phyloP scores from a whole-genome alignment of 1,139 yeast genomes.

The Eremothecium sinecaudum region DNA sequence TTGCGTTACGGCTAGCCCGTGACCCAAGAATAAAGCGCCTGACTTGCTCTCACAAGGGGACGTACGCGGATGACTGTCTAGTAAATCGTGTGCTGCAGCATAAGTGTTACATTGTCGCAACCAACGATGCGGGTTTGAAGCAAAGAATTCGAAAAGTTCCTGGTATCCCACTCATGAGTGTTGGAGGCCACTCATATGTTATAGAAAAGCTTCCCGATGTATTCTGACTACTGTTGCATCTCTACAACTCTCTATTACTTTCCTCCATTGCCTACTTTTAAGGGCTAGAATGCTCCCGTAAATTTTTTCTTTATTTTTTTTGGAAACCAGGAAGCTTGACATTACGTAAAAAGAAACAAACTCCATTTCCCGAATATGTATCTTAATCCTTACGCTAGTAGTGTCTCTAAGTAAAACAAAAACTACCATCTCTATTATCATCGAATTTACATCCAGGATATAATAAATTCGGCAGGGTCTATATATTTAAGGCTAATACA shows the following conservation, averaged over 20 bases:
- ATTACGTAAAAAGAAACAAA: no score
- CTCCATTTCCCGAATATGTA: no score
- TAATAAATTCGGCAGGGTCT: neutral
- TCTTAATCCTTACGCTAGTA: neutral
- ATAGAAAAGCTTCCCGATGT: constrained; percentile 93
- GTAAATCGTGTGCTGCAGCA: constrained; percentile 91
- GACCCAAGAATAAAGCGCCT: constrained; percentile 86
- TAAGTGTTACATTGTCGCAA: constrained; percentile 93
- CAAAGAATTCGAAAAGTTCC: constrained; percentile 92
- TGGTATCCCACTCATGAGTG: constrained; percentile 94
- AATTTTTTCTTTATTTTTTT: no score
- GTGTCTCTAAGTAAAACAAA: neutral
- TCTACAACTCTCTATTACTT: no score
- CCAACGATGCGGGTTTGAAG: constrained; percentile 96
- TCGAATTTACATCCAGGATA: neutral
- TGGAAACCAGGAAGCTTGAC: no score
- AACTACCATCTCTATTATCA: neutral
- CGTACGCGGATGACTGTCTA: constrained; percentile 96
- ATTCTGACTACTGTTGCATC: no score
- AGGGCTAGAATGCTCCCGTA: no score
- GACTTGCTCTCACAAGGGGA: constrained; percentile 86
- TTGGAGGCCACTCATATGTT: constrained; percentile 85
- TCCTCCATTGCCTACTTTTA: no score
- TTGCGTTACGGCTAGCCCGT: constrained; percentile 83
- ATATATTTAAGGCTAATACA: neutral